These are phyloP conservation scores for Carex cristatella DNA, from an alignment of 176 grass and related monocot species.

Conservation along the genomic window DNA sequence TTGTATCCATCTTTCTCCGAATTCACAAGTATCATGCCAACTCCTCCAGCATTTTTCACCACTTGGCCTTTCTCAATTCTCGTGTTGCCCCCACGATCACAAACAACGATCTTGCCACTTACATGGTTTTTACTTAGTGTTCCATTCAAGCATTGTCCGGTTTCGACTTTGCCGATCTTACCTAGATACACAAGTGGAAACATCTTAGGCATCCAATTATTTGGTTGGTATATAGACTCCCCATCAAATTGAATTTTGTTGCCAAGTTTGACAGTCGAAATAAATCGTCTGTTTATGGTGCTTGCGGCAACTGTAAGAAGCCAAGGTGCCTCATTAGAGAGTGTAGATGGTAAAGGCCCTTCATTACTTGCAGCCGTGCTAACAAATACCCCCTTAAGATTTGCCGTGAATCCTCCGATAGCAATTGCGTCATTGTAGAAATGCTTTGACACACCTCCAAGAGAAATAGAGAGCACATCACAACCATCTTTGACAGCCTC, in stretches of 20 bases:
- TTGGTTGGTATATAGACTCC: conserved; percentile 18
- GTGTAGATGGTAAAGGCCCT: conserved; percentile 5
- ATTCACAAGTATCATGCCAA: conserved; percentile 39
- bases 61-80: conserved; percentile 8
- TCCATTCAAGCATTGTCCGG: conserved; percentile 22
- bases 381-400: conserved; percentile 15
- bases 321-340: conserved; percentile 25
- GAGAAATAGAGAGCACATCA: conserved; percentile 60
- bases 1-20: neutral
- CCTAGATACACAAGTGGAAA: conserved; percentile 33
- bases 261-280: conserved; percentile 40
- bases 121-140: conserved; percentile 26
- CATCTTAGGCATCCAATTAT: neutral
- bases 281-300: conserved; percentile 35
- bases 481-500: conserved; percentile 47
- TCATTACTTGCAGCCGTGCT: conserved; percentile 19
- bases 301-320: conserved; percentile 27
- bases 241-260: conserved; percentile 38
- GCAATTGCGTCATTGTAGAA: conserved; percentile 37
- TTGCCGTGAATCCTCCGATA: conserved; percentile 13
- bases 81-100: conserved; percentile 14
- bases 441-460: conserved; percentile 17
- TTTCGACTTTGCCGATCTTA: neutral
- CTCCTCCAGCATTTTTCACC: conserved; percentile 28
- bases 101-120: conserved; percentile 47